A percentile compares a stretch with the other conserved stretches of the same genome.
phyloP scores from a whole-genome alignment of 139 green algal genomes.

The Diplosphaera chodatii region DNA sequence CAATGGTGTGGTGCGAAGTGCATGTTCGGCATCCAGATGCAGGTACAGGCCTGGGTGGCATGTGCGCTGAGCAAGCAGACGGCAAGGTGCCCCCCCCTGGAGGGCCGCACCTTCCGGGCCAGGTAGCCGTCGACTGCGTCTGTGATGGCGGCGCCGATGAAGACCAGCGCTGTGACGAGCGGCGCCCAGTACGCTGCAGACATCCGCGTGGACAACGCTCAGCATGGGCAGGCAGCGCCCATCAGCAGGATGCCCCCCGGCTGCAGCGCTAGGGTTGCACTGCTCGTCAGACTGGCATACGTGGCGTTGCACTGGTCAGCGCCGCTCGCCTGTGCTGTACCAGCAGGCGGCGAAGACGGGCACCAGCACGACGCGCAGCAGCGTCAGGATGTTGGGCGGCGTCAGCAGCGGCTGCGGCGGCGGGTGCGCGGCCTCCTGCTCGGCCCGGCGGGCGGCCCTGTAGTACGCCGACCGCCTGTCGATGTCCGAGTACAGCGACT shows the following conservation, averaged over 20 bases:
- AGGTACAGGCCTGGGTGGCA: no score
- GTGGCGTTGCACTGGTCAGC: no score
- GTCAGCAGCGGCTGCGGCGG: slow-evolving; percentile 42
- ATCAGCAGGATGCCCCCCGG: no score
- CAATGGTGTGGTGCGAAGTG: no score
- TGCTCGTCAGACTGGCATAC: no score
- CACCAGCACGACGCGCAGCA: slow-evolving; percentile 59
- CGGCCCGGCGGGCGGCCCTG: slow-evolving; percentile 2
- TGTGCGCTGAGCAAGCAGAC: no score
- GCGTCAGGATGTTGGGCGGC: slow-evolving; percentile 51
- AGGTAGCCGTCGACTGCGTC: slow-evolving; percentile 97
- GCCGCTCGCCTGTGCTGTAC: slow-evolving; percentile 16
- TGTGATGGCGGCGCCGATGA: slow-evolving; percentile 79
- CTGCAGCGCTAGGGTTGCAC: no score
- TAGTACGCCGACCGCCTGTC: slow-evolving; percentile 65
- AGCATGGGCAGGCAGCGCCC: no score
- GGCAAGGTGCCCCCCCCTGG: no score
- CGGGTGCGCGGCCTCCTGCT: neutral
- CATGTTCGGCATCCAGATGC: no score
- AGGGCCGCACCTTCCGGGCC: slow-evolving; percentile 78
- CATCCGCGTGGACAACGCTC: no score
- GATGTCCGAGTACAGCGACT: slow-evolving; percentile 58
- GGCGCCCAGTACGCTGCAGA: slow-evolving; percentile 9
- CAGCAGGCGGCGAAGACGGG: slow-evolving; percentile 58
- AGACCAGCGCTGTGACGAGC: slow-evolving; percentile 49